A percentile compares a stretch with the other conserved stretches of the same genome.
Evolutionary conservation across 1,284 basidiomycete species (phyloP).

Genomic region (Cystobasidium slooffiae): DNA sequence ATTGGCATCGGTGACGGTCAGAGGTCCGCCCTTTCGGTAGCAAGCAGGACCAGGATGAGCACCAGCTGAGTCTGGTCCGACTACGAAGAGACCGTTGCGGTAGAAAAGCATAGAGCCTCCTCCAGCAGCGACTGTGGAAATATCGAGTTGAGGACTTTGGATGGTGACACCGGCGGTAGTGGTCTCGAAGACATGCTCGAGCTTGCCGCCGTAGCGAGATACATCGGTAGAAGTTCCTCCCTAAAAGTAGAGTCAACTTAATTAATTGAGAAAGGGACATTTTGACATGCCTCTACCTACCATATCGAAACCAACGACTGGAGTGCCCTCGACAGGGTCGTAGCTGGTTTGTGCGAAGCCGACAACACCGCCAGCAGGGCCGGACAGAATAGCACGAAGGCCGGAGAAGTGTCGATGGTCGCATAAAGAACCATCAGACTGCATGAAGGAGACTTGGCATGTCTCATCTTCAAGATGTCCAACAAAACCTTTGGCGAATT

Average conservation of each 20-base stretch:
- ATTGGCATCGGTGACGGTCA: constrained; percentile 83
- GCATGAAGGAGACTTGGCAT: constrained; percentile 70
- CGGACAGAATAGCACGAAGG: constrained; percentile 75
- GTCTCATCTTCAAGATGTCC: constrained; percentile 51
- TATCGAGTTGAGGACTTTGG: constrained; percentile 70
- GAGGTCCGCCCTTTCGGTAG: constrained; percentile 70
- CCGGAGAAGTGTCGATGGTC: constrained; percentile 82
- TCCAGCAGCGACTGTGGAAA: constrained; percentile 76
- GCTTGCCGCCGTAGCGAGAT: constrained; percentile 80
- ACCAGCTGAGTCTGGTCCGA: constrained; percentile 62
- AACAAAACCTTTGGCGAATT: constrained; percentile 56
- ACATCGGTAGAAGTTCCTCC: constrained; percentile 92
- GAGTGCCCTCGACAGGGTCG: constrained; percentile 66
- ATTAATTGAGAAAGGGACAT: constrained; percentile 42
- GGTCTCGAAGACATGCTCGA: constrained; percentile 86
- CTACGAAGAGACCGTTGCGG: constrained; percentile 65
- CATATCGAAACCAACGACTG: constrained; percentile 68
- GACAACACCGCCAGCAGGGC: constrained; percentile 71
- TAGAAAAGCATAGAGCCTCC: constrained; percentile 81
- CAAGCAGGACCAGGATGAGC: constrained; percentile 65
- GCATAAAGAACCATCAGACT: constrained; percentile 80
- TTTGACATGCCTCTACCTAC: constrained; percentile 3
- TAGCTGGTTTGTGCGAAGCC: constrained; percentile 83
- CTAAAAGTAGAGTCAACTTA: neutral
- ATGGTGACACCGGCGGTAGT: constrained; percentile 88